Conservation (phyloP, 139 green algal species). For the Chlorella sp. region DNA sequence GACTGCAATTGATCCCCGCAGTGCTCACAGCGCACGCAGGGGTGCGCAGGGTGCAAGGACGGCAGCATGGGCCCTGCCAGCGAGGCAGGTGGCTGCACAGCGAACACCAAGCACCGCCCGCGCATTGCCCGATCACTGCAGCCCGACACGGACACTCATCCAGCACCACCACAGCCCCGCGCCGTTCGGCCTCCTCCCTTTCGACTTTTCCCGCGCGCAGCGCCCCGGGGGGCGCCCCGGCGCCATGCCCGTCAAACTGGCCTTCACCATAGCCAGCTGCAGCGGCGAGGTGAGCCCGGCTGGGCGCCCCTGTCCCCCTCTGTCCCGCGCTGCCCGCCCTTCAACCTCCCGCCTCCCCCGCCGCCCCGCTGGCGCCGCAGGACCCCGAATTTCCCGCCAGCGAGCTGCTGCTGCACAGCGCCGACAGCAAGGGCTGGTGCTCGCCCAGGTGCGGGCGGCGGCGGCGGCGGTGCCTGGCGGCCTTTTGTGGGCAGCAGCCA, state of each 20-base stretch:
- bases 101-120: too few relatives aligned
- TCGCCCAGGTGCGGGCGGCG: constrained; percentile 66
- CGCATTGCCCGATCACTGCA: too few relatives aligned
- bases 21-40: too few relatives aligned
- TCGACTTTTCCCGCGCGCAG: not conserved
- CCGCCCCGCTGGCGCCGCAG: constrained; percentile 39
- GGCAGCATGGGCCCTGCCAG: too few relatives aligned
- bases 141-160: too few relatives aligned
- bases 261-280: constrained; percentile 32
- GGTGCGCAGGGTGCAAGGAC: too few relatives aligned
- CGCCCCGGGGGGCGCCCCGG: not conserved
- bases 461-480: not conserved
- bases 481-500: not conserved
- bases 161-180: too few relatives aligned
- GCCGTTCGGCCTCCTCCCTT: not conserved
- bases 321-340: not conserved
- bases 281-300: constrained; percentile 29
- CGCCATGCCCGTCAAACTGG: constrained; percentile 31
- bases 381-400: constrained; percentile 82
- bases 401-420: constrained; percentile 83
- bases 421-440: constrained; percentile 88
- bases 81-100: too few relatives aligned
- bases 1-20: too few relatives aligned
- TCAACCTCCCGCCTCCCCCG: not conserved
- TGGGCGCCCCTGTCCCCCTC: constrained; percentile 2